Conservation (phyloP, 805 yeast species). For the Teunomyces atbi region DNA sequence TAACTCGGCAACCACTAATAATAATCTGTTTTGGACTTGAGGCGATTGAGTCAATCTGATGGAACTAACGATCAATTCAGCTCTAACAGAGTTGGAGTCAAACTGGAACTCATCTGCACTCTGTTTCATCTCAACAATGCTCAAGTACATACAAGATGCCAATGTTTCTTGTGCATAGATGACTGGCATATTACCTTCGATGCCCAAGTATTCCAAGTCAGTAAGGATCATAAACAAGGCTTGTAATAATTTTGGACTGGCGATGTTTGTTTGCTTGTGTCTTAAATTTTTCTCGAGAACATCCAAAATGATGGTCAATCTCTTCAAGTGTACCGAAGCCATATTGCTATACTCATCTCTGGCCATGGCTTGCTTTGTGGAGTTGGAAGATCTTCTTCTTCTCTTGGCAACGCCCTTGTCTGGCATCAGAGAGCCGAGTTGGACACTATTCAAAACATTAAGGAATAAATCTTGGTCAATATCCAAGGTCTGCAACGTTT, state of each 20-base stretch:
- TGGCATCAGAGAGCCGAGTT: conserved; percentile 48
- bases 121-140: conserved; percentile 55
- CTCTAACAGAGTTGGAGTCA: conserved; percentile 70
- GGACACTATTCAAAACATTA: conserved; percentile 56
- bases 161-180: conserved; percentile 87
- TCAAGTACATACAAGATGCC: conserved; percentile 78
- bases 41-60: conserved; percentile 89
- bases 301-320: conserved; percentile 76
- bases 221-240: conserved; percentile 61
- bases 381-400: conserved; percentile 76
- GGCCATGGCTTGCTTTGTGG: conserved; percentile 72
- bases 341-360: conserved; percentile 66
- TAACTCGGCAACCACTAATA: conserved; percentile 80
- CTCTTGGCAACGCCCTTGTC: conserved; percentile 64
- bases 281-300: conserved; percentile 58
- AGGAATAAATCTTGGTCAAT: conserved; percentile 58
- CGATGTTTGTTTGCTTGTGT: conserved; percentile 22
- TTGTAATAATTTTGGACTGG: conserved; percentile 47
- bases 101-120: conserved; percentile 29
- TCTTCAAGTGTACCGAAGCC: conserved; percentile 77
- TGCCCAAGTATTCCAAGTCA: conserved; percentile 80
- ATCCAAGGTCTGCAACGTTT: conserved; percentile 51
- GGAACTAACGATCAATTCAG: conserved; percentile 87
- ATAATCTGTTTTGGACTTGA: conserved; percentile 86
- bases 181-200: conserved; percentile 89